Conservation (phyloP, 2,329 filamentous ascomycete genomes). For the Phaeomoniella chlamydospora region DNA sequence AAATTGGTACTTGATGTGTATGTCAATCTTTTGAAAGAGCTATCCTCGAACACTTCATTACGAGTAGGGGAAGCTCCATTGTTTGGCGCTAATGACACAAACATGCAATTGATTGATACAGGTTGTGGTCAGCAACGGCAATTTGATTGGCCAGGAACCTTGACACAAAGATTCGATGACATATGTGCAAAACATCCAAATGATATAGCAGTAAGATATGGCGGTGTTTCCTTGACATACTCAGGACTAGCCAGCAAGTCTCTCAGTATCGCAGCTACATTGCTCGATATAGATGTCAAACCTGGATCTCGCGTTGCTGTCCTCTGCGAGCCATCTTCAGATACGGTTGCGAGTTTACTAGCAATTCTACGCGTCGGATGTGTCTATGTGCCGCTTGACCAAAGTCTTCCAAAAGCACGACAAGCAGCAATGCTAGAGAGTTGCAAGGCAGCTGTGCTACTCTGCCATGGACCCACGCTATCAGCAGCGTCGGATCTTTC, state of each 20-base stretch:
- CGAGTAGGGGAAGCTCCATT: constrained; percentile 8
- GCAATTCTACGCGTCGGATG: constrained; percentile 24
- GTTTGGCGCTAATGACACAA: background rate
- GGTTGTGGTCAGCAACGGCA: background rate
- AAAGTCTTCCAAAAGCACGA: constrained; percentile 14
- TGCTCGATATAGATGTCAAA: constrained; percentile 9
- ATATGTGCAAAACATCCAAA: constrained; percentile 11
- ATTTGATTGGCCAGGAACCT: constrained; percentile 18
- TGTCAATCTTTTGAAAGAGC: constrained; percentile 9
- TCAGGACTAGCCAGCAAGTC: constrained; percentile 17
- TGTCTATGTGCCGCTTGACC: constrained; percentile 23
- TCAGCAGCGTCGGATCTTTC: background rate
- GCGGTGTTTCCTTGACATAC: constrained; percentile 20
- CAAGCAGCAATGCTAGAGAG: constrained; percentile 16
- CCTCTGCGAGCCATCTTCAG: constrained; percentile 20
- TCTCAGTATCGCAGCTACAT: constrained; percentile 17
- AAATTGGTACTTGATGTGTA: constrained; percentile 13
- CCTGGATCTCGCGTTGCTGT: constrained; percentile 20
- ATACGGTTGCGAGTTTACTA: constrained; percentile 16
- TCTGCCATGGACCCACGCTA: constrained; percentile 20
- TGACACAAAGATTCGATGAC: constrained; percentile 21
- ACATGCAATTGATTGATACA: background rate
- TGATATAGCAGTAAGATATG: constrained; percentile 15
- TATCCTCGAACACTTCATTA: constrained; percentile 9
- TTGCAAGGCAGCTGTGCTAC: constrained; percentile 14